Conservation (phyloP, 352 stramenopile genomes). For the Globisporangium alternatum region DNA sequence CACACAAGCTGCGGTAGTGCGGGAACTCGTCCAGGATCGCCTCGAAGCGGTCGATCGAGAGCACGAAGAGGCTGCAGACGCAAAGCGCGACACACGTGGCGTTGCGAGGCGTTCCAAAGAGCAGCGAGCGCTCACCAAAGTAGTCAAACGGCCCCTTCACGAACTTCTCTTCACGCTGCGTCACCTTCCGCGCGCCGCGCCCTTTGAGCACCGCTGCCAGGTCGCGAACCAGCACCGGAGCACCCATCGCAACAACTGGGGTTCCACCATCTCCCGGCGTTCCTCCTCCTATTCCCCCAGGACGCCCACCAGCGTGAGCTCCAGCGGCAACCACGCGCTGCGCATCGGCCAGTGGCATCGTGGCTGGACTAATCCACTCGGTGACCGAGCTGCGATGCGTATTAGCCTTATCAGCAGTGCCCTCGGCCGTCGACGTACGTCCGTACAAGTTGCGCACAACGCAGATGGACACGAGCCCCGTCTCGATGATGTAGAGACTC, state of each 20-base stretch:
- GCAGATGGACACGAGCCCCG: constrained; percentile 57
- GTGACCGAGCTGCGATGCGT: constrained; percentile 13
- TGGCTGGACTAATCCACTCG: constrained; percentile 12
- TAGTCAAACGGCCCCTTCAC: constrained; percentile 76
- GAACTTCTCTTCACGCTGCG: constrained; percentile 52
- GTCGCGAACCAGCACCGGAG: not conserved
- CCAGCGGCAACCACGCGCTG: not conserved
- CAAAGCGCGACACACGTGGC: constrained; percentile 66
- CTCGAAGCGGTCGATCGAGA: constrained; percentile 62
- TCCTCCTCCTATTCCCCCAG: not conserved
- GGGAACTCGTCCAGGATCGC: constrained; percentile 68
- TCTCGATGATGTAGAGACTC: constrained; percentile 56
- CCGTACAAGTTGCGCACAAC: constrained; percentile 28
- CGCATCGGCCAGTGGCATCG: constrained; percentile 15
- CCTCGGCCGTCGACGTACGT: not conserved
- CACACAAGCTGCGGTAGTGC: constrained; percentile 47
- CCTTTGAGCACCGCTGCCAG: not conserved
- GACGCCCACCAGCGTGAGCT: not conserved
- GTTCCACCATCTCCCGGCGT: not conserved
- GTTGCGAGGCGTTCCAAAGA: constrained; percentile 67
- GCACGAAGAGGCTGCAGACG: constrained; percentile 69
- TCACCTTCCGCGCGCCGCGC: constrained; percentile 9
- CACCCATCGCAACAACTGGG: not conserved
- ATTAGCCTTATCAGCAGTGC: not conserved
- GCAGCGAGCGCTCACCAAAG: constrained; percentile 70